Percentiles rank a stretch among this genome's conserved stretches.
phyloP scores from a whole-genome alignment of 2,329 filamentous ascomycete species.

The Aspergillus bombycis region DNA sequence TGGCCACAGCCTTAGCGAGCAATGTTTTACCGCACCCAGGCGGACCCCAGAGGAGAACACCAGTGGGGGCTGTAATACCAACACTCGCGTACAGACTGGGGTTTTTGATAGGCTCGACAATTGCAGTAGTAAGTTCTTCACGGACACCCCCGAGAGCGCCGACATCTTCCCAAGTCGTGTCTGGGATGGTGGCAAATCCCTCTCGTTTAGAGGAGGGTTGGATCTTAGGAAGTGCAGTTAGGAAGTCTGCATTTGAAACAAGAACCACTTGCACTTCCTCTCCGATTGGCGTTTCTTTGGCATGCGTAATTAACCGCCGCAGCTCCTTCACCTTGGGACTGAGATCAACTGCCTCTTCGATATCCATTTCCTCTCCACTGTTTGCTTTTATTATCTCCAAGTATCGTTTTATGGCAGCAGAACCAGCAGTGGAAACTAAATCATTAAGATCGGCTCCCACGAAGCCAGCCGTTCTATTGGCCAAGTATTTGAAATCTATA shows the following conservation, averaged over 20 bases:
- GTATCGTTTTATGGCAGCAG: slow-evolving; percentile 65
- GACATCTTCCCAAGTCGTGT: slow-evolving; percentile 91
- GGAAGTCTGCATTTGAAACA: slow-evolving; percentile 71
- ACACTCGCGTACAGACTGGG: slow-evolving; percentile 76
- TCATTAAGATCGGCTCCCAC: slow-evolving; percentile 87
- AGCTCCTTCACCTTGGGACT: slow-evolving; percentile 49
- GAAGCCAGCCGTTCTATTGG: slow-evolving; percentile 86
- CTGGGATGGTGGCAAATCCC: slow-evolving; percentile 91
- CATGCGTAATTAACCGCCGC: slow-evolving; percentile 57
- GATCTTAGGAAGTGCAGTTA: slow-evolving; percentile 72
- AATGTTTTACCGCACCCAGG: slow-evolving; percentile 97
- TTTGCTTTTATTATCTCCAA: slow-evolving; percentile 55
- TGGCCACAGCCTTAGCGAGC: slow-evolving; percentile 92
- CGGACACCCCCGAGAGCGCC: slow-evolving; percentile 81
- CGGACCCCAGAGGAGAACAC: slow-evolving; percentile 93
- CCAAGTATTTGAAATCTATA: slow-evolving; percentile 73
- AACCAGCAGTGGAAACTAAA: slow-evolving; percentile 66
- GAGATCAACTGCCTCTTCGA: slow-evolving; percentile 46
- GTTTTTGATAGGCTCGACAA: slow-evolving; percentile 84
- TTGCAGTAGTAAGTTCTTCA: slow-evolving; percentile 78
- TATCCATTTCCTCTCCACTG: slow-evolving; percentile 55
- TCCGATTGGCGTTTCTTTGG: slow-evolving; percentile 55
- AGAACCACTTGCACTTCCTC: slow-evolving; percentile 58
- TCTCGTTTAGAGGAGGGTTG: slow-evolving; percentile 84
- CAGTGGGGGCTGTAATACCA: slow-evolving; percentile 79